Base-by-base conservation (phyloP, 805 yeast genomes). In the Lipomyces kockii region DNA sequence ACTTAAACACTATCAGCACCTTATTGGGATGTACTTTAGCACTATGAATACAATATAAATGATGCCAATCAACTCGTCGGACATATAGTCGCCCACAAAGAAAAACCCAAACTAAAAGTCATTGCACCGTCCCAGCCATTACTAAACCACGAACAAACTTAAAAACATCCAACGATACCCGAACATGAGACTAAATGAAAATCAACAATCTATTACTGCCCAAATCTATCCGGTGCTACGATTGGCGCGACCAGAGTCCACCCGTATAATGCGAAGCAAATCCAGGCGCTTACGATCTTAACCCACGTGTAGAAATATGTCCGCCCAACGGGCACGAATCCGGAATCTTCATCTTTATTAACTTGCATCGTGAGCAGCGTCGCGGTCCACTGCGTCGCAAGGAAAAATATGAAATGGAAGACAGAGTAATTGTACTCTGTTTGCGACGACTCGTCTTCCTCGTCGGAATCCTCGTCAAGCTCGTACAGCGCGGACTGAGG, bases 321-420 rank as follows among this genome's bases (percentile, higher is more conserved):
- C 75, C 99, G 83, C 0, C 99, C 99, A 8, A 95, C 98, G 0
- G 99, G 99, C 11, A 92, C 88, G 75, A 95, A 95, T 68, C 92
- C 95, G n/a, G 27, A 56, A 2, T 97, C 97, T 62, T 86, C 84
- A 74, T 89, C 95, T 67, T 86, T 88, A 61, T 90, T 87, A 43
- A 95, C 98, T 58, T 72, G 73, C 79, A 94, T 90, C 0, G 99
- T 95, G 64, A 95, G 83, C 67, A 95, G 82, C 0, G 97, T 92
- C 0, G 98, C 97, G 55, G 93, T 92, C 86, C 97, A 96, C 78
- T 94, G 98, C 1, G 99, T 94, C 0, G 99, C 99, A 69, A 95
- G 82, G 77, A 95, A 88, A 83, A 95, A 95, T 35, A 95, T 91
- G 39, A 94, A 76, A 78, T 95, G 99, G 83, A 95, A 95, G 58